Percentiles rank a stretch among this genome's conserved stretches.
Evolutionary conservation across 805 yeast genomes (phyloP).

Genomic region (Pichia californica): DNA sequence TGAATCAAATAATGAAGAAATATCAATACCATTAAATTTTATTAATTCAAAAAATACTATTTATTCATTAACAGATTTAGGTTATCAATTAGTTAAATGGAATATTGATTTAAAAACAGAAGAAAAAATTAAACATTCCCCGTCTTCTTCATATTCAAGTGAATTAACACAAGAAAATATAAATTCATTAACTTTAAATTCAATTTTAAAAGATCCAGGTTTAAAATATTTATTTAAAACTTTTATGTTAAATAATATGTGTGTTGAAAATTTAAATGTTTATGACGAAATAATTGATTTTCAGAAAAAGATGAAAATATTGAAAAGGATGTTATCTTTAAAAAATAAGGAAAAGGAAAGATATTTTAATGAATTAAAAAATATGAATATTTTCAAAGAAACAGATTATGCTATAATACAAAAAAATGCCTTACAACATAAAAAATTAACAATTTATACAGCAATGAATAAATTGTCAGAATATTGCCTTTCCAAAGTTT

Average conservation of each 20-base stretch:
- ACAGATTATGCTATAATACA: neutral
- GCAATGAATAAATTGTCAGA: slow-evolving; percentile 40
- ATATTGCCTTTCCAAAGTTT: slow-evolving; percentile 55
- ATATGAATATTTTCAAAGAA: slow-evolving; percentile 1
- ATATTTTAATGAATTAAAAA: slow-evolving; percentile 1
- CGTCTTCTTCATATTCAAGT: neutral
- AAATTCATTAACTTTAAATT: slow-evolving; percentile 23
- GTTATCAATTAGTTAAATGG: slow-evolving; percentile 22
- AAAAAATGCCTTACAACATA: slow-evolving; percentile 17
- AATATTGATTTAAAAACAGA: too few relatives aligned
- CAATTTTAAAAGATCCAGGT: slow-evolving; percentile 68
- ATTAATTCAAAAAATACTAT: slow-evolving; percentile 16
- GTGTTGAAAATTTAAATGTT: slow-evolving; percentile 74
- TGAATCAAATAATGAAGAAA: slow-evolving; percentile 20
- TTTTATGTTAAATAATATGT: slow-evolving; percentile 58
- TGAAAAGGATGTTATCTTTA: slow-evolving; percentile 35
- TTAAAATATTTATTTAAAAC: slow-evolving; percentile 56
- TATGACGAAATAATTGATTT: slow-evolving; percentile 53
- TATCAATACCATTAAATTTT: too few relatives aligned
- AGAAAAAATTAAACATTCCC: neutral
- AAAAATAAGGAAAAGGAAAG: slow-evolving; percentile 21
- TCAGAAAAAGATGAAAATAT: slow-evolving; percentile 37
- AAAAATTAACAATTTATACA: slow-evolving; percentile 28
- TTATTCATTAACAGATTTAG: slow-evolving; percentile 20
- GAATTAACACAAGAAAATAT: neutral